A percentile compares a stretch with the other conserved stretches of the same genome.
Evolutionary conservation across 345 rosid genomes (phyloP).

Genomic region (Murraya paniculata): DNA sequence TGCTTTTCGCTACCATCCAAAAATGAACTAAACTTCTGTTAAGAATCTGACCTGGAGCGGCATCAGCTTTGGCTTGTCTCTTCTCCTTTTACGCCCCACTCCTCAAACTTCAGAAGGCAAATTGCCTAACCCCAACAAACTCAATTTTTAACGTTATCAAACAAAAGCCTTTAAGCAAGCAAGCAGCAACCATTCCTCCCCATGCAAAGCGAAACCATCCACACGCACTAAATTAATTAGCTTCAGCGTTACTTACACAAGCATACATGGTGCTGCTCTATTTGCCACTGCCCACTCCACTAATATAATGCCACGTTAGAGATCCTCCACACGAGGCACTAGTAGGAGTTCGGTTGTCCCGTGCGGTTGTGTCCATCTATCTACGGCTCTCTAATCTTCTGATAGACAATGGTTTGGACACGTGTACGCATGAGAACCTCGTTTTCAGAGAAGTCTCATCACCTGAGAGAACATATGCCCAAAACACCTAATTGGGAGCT

Average conservation of each 20-base stretch:
- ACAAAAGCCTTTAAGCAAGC: too few relatives aligned
- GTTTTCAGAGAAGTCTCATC: background rate
- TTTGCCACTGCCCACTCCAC: background rate
- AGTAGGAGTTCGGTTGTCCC: background rate
- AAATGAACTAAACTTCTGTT: background rate
- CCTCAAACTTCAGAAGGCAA: too few relatives aligned
- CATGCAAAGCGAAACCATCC: too few relatives aligned
- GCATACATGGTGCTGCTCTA: too few relatives aligned
- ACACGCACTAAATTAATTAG: too few relatives aligned
- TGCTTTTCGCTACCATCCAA: background rate
- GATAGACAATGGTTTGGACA: background rate
- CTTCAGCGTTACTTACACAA: too few relatives aligned
- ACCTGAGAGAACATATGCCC: background rate
- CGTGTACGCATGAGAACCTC: background rate
- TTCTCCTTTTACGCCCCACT: background rate
- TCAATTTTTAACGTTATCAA: too few relatives aligned
- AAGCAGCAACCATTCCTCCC: too few relatives aligned
- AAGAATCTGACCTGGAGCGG: background rate
- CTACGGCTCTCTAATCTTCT: background rate
- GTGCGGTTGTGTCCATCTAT: background rate
- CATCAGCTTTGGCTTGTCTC: background rate
- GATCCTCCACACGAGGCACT: background rate
- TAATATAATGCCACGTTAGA: background rate
- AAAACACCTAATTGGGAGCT: background rate
- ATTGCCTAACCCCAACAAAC: too few relatives aligned